Evolutionary conservation across 768 basidiomycete genomes (phyloP).

Genomic region (Calocybe cyanea): DNA sequence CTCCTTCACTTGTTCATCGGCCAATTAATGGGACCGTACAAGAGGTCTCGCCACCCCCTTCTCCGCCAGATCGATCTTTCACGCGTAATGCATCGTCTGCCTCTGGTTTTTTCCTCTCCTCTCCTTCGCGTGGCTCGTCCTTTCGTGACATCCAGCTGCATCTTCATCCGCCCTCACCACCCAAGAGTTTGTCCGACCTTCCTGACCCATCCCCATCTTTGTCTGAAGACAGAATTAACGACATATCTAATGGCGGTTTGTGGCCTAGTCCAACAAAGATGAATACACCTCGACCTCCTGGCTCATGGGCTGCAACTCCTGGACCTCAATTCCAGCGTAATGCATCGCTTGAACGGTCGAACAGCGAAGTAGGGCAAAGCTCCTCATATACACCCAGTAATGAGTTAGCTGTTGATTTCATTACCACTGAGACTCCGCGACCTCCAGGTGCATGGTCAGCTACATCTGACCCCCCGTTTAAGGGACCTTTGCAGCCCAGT

Average conservation of each 20-base stretch:
- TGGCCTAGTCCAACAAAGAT: slow-evolving; percentile 22
- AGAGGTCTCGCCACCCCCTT: slow-evolving; percentile 24
- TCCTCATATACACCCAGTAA: slow-evolving; percentile 4
- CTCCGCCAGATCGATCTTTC: slow-evolving; percentile 23
- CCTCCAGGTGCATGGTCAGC: slow-evolving; percentile 36
- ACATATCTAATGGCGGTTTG: slow-evolving; percentile 19
- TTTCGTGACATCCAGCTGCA: slow-evolving; percentile 40
- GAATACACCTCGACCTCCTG: slow-evolving; percentile 46
- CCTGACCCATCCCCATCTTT: slow-evolving; percentile 60
- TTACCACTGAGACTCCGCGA: slow-evolving; percentile 22
- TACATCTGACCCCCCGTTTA: slow-evolving; percentile 21
- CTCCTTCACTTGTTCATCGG: background rate
- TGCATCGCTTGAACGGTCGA: background rate
- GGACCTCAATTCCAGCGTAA: slow-evolving; percentile 13
- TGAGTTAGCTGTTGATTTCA: slow-evolving; percentile 10
- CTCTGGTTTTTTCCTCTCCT: slow-evolving; percentile 25
- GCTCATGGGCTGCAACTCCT: slow-evolving; percentile 32
- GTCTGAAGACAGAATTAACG: slow-evolving; percentile 38
- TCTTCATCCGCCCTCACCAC: slow-evolving; percentile 63
- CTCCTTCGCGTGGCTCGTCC: slow-evolving; percentile 44
- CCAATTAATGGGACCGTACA: slow-evolving; percentile 3
- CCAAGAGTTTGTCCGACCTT: slow-evolving; percentile 58
- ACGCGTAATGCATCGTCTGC: slow-evolving; percentile 10
- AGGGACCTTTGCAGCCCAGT: slow-evolving; percentile 7
- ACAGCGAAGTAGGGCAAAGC: background rate